Evolutionary conservation across 148 eudicot species (phyloP).

Genomic region (Gaultheria prostrata): DNA sequence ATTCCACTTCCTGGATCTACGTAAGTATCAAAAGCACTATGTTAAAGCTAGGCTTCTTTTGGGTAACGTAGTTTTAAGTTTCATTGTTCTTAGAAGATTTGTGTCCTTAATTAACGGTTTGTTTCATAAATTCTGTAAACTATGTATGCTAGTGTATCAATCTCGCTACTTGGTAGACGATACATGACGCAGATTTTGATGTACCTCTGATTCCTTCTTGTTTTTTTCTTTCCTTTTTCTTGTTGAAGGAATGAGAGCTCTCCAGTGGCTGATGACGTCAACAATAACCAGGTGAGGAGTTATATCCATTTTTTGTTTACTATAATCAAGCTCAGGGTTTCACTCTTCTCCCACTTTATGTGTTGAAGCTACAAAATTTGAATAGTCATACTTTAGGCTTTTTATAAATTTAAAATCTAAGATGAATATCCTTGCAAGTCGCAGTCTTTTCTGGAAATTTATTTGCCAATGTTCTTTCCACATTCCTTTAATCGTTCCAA

Average conservation of each 20-base stretch:
- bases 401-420: not conserved
- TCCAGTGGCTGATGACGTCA: slow-evolving; percentile 45
- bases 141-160: not conserved
- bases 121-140: not conserved
- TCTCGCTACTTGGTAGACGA: not conserved
- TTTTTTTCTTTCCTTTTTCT: slow-evolving; percentile 8
- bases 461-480: not conserved
- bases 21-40: not conserved
- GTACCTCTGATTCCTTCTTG: slow-evolving; percentile 8
- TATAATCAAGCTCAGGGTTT: not conserved
- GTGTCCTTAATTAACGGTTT: no score
- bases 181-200: not conserved
- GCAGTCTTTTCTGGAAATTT: not conserved
- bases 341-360: not conserved
- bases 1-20: not conserved
- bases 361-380: not conserved
- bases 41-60: not conserved
- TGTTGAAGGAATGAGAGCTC: slow-evolving; percentile 54
- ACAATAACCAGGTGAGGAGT: slow-evolving; percentile 55
- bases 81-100: not conserved
- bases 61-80: not conserved
- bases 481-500: not conserved
- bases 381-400: not conserved
- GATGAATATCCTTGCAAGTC: not conserved
- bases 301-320: not conserved